Conservation (phyloP, 805 yeast species). For the Wickerhamiella sorbophila region DNA sequence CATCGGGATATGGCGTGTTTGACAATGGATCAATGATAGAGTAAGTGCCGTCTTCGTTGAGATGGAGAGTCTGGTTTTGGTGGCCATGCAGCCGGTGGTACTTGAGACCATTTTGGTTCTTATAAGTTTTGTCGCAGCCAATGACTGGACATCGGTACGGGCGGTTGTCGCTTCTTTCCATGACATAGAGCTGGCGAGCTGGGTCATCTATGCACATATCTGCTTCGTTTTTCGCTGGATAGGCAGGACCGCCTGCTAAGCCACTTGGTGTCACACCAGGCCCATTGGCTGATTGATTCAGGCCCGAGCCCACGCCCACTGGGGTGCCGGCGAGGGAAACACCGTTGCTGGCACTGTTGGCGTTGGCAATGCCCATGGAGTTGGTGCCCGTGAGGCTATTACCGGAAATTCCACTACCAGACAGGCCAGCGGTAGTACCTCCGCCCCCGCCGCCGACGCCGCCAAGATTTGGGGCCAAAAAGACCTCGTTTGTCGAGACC, state of each 20-base stretch:
- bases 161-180: constrained; percentile 81
- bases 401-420: not conserved
- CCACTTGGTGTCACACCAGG: not conserved
- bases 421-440: not conserved
- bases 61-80: constrained; percentile 83
- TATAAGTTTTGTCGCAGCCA: constrained; percentile 95
- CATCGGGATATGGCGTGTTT: constrained; percentile 82
- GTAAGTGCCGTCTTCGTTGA: constrained; percentile 84
- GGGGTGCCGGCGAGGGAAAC: not conserved
- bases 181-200: constrained; percentile 82
- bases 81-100: constrained; percentile 95
- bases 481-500: constrained; percentile 86
- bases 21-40: constrained; percentile 74
- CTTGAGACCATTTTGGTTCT: constrained; percentile 93
- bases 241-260: not conserved
- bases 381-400: constrained; percentile 1
- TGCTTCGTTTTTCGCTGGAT: constrained; percentile 33
- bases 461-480: constrained; percentile 31
- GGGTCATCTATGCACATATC: constrained; percentile 91
- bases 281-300: not conserved
- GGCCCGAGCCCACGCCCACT: not conserved
- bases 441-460: constrained; percentile 1
- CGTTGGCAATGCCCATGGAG: constrained; percentile 2
- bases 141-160: constrained; percentile 97
- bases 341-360: not conserved